Base-by-base conservation (phyloP, 257 asterid species). In the Petunia axillaris region DNA sequence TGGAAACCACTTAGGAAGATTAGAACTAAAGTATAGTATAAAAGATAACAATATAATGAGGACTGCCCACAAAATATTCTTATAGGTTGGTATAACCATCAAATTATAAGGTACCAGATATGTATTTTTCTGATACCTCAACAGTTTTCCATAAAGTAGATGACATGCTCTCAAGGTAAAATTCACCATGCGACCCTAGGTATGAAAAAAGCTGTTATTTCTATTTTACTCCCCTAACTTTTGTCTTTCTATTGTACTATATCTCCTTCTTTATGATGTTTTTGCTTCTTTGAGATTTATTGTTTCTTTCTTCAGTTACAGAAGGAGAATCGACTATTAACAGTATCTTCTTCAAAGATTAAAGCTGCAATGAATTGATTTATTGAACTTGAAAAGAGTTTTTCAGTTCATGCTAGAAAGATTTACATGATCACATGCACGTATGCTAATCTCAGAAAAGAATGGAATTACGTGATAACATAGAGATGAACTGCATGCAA, bases 1-100 rank as follows among this genome's bases (percentile, higher is more conserved):
- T 96, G 85, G 53, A 85, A 81, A 54, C 75, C 15, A 46, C 16
- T 77, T 15, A 13, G 66, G 37, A 13, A 73, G 64, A 48, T 64
- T 14, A 77, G 79, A 74, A 65, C 39, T 4, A 38, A 79, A 52
- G 77, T 14, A 35, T 64, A 44, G 54, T 55, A 16, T 14, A 2
- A 5, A 57, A 38, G 36, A 41, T n/a, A 9, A 46, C 5, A 4
- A 11, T 38, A 39, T 10, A 53, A 4, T 41, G 77, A 50, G 40
- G 16, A 71, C 9, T 64, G 48, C 35, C 50, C 13, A 38, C 11
- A 64, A 64, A 36, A 35, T 9, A 11, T 64, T 64, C 50, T 11
- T 38, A 64, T 64, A 64, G 39, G 65, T 60, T 25, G 3, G 4
- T 4, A 64, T 4, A 64, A 64, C 50, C 73, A 39, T 65, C 50